Base-by-base conservation (phyloP, 257 asterid genomes). In the Thymus mandschuricus region DNA sequence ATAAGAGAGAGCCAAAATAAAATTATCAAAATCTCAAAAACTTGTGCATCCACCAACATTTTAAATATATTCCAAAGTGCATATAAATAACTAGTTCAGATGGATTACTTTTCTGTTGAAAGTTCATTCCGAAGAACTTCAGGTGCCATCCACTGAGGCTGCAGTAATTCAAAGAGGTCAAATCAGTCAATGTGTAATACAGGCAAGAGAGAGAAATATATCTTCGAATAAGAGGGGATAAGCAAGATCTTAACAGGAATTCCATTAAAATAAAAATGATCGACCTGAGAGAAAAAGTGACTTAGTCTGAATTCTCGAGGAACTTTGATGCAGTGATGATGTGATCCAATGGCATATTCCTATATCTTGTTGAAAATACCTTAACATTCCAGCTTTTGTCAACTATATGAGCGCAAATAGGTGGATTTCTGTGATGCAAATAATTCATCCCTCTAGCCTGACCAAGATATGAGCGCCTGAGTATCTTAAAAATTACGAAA, bases 141-240 rank as follows among this genome's bases (percentile, higher is more conserved):
- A 58, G 97, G 97, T 66, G 97, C 97, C 96, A 90, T 90, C 93
- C 96, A 90, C 76, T 86, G 91, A 35, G 96, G 91, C 97, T 90
- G 91, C 81, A 77, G 66, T 15, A 46, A 55, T 46, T 40, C 4
- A 77, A 33, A 44, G 56, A 56, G 41, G 44, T 55, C 46, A 69
- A 64, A 52, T 54, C 67, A 69, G 72, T 65, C 31, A 21, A 55
- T 21, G 6, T 50, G 33, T 66, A 31, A 38, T 30, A n/a, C 52
- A 43, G 38, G 10, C 49, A 5, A 71, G 10, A 60, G 27, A 51
- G 61, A 27, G 71, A 70, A 33, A 2, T 3, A 31, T 12, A 41
- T 48, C n/a, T 52, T 28, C 12, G 48, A 7, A 46, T n/a, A 44
- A 10, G 49, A 31, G 15, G 40, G 1, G 33, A n/a, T 8, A 45